Percentiles rank a stretch among this genome's conserved stretches.
Conservation (phyloP, 2,329 filamentous ascomycete species). For the Pestalotiopsis sp. region DNA sequence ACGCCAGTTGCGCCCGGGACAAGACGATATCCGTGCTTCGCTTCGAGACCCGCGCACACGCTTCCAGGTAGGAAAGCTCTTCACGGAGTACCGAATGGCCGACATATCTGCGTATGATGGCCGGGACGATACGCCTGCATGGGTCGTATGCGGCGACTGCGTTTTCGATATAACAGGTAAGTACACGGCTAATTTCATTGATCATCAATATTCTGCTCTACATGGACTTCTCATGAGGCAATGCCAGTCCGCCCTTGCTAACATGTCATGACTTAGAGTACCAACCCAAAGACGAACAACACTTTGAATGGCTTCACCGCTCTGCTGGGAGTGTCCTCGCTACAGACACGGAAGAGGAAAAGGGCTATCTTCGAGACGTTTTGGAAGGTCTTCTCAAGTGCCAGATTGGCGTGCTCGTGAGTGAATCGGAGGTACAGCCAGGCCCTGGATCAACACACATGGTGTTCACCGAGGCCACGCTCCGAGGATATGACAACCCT, state of each 20-base stretch:
- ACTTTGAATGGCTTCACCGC: not conserved
- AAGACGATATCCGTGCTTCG: not conserved
- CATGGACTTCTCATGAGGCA: no score
- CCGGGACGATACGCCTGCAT: not conserved
- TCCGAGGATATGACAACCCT: not conserved
- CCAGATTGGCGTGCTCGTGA: not conserved
- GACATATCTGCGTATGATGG: not conserved
- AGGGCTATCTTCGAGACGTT: not conserved
- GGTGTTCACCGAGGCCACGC: not conserved
- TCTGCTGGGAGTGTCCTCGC: not conserved
- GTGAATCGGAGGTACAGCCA: not conserved
- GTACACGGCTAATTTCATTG: not conserved
- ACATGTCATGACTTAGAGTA: not conserved
- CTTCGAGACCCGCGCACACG: not conserved
- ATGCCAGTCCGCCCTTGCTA: not conserved
- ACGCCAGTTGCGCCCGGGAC: not conserved
- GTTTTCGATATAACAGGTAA: constrained; percentile 4
- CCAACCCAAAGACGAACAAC: not conserved
- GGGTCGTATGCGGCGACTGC: not conserved
- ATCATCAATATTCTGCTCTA: no score
- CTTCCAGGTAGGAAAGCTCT: not conserved
- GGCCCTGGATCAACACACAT: not conserved
- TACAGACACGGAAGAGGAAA: not conserved
- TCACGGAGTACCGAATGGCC: not conserved
- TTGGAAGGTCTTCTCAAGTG: not conserved